Conservation (phyloP, 2,329 filamentous ascomycete genomes). For the Trichothecium roseum region DNA sequence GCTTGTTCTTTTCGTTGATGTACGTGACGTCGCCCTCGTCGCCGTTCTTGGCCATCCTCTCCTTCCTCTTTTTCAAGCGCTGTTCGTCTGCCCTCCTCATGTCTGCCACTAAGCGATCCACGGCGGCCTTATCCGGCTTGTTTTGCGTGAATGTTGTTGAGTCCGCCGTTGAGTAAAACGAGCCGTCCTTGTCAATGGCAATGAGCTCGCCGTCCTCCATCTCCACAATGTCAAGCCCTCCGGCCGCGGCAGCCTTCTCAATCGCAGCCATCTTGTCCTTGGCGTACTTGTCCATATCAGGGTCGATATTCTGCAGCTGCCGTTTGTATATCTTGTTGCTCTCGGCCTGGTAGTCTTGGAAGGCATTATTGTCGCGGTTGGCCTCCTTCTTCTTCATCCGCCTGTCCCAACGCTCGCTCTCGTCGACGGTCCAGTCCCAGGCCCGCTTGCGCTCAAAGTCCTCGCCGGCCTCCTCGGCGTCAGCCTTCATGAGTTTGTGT, state of each 20-base stretch:
- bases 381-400: constrained; percentile 76
- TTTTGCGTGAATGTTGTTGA: constrained; percentile 73
- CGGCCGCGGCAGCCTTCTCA: constrained; percentile 72
- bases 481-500: constrained; percentile 88
- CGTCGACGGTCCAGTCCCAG: constrained; percentile 97
- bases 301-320: constrained; percentile 67
- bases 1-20: constrained; percentile 99
- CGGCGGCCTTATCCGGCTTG: constrained; percentile 74
- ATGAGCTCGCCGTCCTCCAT: constrained; percentile 92
- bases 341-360: constrained; percentile 80
- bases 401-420: constrained; percentile 89
- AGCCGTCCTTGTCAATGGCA: constrained; percentile 82
- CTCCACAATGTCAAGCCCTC: constrained; percentile 86
- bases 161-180: constrained; percentile 83
- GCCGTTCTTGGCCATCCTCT: constrained; percentile 65
- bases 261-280: constrained; percentile 76
- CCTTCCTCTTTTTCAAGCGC: constrained; percentile 74
- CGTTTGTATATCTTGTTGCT: constrained; percentile 90
- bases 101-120: constrained; percentile 81
- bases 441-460: constrained; percentile 97
- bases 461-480: constrained; percentile 72
- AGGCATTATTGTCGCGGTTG: constrained; percentile 76
- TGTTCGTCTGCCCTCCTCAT: constrained; percentile 81
- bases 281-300: constrained; percentile 77
- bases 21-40: constrained; percentile 91